Evolutionary conservation across 345 rosid genomes (phyloP).

Genomic region (Dovyalis caffra): DNA sequence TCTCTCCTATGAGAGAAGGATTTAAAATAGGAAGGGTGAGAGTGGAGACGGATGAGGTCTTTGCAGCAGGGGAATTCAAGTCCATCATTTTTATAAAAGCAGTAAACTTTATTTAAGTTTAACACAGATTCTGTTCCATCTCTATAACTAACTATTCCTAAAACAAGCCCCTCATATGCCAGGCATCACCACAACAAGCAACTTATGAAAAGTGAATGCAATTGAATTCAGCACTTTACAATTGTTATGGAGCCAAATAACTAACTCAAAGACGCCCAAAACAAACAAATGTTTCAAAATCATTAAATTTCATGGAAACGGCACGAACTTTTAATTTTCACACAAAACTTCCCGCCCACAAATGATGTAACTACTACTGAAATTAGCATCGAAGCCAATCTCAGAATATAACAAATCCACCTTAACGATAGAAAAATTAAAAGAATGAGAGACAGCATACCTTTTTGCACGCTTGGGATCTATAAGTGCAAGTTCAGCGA

Average conservation of each 20-base stretch:
- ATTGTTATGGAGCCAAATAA: background rate
- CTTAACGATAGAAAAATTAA: background rate
- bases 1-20: background rate
- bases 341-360: background rate
- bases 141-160: background rate
- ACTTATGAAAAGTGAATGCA: background rate
- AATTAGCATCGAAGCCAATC: background rate
- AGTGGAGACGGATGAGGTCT: background rate
- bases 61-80: background rate
- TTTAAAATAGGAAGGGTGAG: background rate
- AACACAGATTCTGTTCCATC: background rate
- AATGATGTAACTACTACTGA: background rate
- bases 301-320: background rate
- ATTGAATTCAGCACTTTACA: background rate
- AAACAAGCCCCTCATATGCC: background rate
- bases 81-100: background rate
- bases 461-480: conserved; percentile 99
- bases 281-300: background rate
- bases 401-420: background rate
- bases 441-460: conserved; percentile 28
- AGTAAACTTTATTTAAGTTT: background rate
- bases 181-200: background rate
- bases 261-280: background rate
- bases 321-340: background rate
- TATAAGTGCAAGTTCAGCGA: conserved; percentile 92